These are phyloP conservation scores for Pleurotus sapidus DNA, from an alignment of 768 basidiomycete species.

Conservation along the genomic window DNA sequence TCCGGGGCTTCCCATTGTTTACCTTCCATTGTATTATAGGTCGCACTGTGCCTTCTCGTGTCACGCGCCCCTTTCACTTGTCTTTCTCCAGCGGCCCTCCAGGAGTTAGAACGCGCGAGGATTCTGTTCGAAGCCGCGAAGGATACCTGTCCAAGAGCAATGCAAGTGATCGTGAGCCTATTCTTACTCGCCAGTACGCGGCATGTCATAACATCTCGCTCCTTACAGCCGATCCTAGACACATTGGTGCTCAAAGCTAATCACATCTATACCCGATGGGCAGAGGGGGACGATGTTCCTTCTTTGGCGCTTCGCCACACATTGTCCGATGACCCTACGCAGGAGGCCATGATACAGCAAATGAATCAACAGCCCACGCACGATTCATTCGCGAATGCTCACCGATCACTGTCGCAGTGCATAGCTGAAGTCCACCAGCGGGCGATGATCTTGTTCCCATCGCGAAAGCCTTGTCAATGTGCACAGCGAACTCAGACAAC, in stretches of 20 bases:
- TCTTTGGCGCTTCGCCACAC: conserved; percentile 38
- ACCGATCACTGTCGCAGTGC: conserved; percentile 42
- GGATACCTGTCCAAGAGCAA: conserved; percentile 41
- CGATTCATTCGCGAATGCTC: conserved; percentile 39
- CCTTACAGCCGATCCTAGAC: conserved; percentile 40
- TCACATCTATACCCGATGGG: conserved; percentile 46
- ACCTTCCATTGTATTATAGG: conserved; percentile 22
- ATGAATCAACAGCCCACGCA: conserved; percentile 19
- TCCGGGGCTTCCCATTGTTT: conserved; percentile 10
- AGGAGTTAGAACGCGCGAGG: conserved; percentile 53
- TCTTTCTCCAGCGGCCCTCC: conserved; percentile 58
- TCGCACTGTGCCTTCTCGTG: conserved; percentile 51
- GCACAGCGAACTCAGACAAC: conserved; percentile 18
- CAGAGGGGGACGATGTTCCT: conserved; percentile 39
- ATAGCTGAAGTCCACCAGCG: conserved; percentile 45
- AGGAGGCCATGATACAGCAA: conserved; percentile 14
- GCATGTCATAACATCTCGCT: conserved; percentile 7
- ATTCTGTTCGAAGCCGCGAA: conserved; percentile 42
- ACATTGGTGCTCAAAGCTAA: conserved; percentile 51
- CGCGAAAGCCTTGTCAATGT: conserved; percentile 43
- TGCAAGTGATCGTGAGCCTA: conserved; percentile 41
- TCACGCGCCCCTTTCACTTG: conserved; percentile 67
- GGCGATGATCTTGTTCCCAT: conserved; percentile 38
- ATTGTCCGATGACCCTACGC: conserved; percentile 22
- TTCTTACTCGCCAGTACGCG: not conserved